Percentiles rank a stretch among this genome's conserved stretches.
Conservation (phyloP, 495 filamentous ascomycete genomes). For the Aspergillus coremiiformis region DNA sequence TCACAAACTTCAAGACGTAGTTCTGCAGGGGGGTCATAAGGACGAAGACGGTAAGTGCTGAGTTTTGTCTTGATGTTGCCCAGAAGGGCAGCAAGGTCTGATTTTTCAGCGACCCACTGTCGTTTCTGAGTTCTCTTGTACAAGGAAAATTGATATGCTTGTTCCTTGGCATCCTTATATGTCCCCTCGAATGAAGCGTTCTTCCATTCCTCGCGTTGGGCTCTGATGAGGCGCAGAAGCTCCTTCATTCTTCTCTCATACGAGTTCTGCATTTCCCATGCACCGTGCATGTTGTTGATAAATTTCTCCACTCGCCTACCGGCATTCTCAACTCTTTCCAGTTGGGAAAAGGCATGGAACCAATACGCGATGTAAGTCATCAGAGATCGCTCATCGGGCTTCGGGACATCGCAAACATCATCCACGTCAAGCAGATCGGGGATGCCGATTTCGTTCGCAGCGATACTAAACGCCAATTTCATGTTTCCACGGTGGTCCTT, state of each 20-base stretch:
- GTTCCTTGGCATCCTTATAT: conserved; percentile 87
- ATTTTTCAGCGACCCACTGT: conserved; percentile 95
- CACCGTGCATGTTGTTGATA: conserved; percentile 97
- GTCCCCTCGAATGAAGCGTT: conserved; percentile 78
- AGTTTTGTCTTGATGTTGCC: conserved; percentile 99
- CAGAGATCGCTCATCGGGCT: conserved; percentile 88
- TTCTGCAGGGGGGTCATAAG: conserved; percentile 82
- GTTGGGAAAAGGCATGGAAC: conserved; percentile 98
- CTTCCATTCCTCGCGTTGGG: conserved; percentile 68
- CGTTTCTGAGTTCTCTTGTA: conserved; percentile 88
- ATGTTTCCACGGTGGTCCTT: conserved; percentile 93
- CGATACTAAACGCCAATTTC: conserved; percentile 94
- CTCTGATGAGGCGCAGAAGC: conserved; percentile 64
- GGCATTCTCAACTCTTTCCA: conserved; percentile 96
- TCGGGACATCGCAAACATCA: conserved; percentile 93
- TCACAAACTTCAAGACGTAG: conserved; percentile 74
- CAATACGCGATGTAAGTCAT: conserved; percentile 99
- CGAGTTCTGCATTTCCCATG: conserved; percentile 97
- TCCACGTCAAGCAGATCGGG: conserved; percentile 93
- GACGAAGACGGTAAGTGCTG: conserved; percentile 81
- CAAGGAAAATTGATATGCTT: conserved; percentile 67
- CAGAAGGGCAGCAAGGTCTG: conserved; percentile 81
- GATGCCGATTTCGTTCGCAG: conserved; percentile 92
- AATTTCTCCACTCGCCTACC: conserved; percentile 97
- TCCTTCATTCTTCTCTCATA: conserved; percentile 85